Conservation (phyloP, 179 eudicot genomes). For the Beta lomatogona region DNA sequence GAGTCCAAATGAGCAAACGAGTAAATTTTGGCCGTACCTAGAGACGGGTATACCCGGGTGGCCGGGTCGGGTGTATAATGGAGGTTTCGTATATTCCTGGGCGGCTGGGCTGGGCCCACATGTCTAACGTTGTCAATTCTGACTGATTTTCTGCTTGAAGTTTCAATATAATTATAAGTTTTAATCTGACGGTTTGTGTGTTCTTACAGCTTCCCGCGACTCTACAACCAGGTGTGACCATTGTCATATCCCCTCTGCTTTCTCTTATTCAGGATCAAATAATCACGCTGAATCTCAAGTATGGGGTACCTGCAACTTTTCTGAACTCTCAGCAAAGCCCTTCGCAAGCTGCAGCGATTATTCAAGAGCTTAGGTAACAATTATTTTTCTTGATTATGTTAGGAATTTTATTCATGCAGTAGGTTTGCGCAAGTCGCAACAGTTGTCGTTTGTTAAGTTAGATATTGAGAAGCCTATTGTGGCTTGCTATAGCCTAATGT, state of each 20-base stretch:
- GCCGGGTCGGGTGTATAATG: not conserved
- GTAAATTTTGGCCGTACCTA: too few species aligned
- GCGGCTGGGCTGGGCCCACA: not conserved
- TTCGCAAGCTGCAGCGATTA: constrained; percentile 81
- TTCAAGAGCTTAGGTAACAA: constrained; percentile 82
- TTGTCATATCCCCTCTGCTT: constrained; percentile 92
- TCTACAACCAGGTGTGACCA: constrained; percentile 79
- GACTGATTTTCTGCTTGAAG: constrained; percentile 3
- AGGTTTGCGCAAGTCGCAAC: not conserved
- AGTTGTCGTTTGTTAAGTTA: not conserved
- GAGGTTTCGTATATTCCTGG: not conserved
- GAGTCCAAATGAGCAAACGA: too few species aligned
- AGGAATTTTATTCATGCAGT: not conserved
- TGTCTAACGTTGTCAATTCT: not conserved
- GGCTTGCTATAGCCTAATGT: not conserved
- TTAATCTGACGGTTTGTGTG: constrained; percentile 7
- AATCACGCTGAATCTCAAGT: constrained; percentile 81
- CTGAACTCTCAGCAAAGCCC: constrained; percentile 90
- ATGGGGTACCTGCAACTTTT: constrained; percentile 90
- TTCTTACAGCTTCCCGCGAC: constrained; percentile 87
- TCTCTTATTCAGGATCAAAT: constrained; percentile 99
- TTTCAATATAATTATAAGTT: not conserved
- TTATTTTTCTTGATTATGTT: not conserved
- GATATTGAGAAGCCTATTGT: not conserved
- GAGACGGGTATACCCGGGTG: not conserved